phyloP scores from a whole-genome alignment of 225 moss, liverwort and hornwort genomes.

The Antitrichia curtipendula region DNA sequence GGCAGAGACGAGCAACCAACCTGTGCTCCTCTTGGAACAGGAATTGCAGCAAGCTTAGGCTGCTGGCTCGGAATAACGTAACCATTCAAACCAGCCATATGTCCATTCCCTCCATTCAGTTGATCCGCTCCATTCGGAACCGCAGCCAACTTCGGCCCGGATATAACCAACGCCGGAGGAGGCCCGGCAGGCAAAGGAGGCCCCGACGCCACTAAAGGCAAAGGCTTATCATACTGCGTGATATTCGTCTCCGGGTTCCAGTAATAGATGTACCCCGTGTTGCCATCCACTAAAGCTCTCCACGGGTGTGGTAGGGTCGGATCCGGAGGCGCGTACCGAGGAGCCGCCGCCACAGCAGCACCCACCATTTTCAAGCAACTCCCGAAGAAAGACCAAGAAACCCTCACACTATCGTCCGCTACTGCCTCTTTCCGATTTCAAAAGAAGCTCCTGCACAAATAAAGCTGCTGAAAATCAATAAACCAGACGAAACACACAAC shows the following conservation, averaged over 20 bases:
- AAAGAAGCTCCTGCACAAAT: neutral
- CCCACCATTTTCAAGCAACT: constrained; percentile 55
- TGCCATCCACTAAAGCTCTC: constrained; percentile 85
- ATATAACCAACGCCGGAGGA: constrained; percentile 40
- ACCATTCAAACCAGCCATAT: constrained; percentile 34
- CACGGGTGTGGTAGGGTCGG: constrained; percentile 72
- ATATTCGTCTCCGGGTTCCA: constrained; percentile 95
- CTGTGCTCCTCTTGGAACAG: constrained; percentile 63
- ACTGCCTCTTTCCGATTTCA: neutral
- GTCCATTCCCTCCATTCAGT: constrained; percentile 62
- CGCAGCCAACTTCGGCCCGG: constrained; percentile 64
- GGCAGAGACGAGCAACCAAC: neutral
- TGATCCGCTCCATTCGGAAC: constrained; percentile 55
- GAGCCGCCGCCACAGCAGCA: constrained; percentile 71
- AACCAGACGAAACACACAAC: neutral
- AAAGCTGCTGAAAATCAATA: neutral
- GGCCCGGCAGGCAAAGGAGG: constrained; percentile 62
- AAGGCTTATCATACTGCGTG: constrained; percentile 87
- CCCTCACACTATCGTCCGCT: neutral
- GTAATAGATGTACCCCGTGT: constrained; percentile 78
- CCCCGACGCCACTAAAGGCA: constrained; percentile 39
- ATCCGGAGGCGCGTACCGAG: constrained; percentile 86
- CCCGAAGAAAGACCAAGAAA: neutral
- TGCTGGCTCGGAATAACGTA: constrained; percentile 44
- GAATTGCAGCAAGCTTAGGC: constrained; percentile 88